Evolutionary conservation across 345 rosid species (phyloP).

Genomic region (Euphorbia pulcherrima): DNA sequence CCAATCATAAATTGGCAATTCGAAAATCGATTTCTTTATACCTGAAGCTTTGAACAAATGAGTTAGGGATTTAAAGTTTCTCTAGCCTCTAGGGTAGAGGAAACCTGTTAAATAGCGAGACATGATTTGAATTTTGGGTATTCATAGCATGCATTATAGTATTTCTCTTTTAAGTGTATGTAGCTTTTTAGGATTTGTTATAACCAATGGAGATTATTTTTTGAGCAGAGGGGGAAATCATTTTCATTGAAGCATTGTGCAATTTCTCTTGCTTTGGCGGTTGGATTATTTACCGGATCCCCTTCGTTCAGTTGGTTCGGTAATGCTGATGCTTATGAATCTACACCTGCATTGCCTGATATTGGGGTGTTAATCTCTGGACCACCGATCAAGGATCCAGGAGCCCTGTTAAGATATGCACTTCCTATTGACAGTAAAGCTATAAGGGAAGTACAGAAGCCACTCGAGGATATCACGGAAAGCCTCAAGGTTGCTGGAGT

Average conservation of each 20-base stretch:
- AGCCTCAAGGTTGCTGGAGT: conserved; percentile 85
- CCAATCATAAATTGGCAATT: not conserved
- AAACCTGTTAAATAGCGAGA: not conserved
- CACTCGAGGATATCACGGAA: conserved; percentile 89
- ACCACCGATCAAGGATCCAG: conserved; percentile 94
- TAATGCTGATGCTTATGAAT: conserved; percentile 45
- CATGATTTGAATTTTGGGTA: not conserved
- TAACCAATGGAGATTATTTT: not conserved
- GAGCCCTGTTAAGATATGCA: conserved; percentile 73
- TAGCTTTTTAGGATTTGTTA: not conserved
- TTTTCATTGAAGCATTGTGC: conserved; percentile 75
- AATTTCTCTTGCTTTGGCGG: conserved; percentile 63
- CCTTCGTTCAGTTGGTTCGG: conserved; percentile 47
- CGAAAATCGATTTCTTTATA: not conserved
- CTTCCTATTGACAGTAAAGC: conserved; percentile 88
- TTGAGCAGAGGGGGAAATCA: conserved; percentile 46
- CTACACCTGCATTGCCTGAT: conserved; percentile 57
- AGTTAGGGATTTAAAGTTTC: not conserved
- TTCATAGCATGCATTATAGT: not conserved
- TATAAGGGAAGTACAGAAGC: conserved; percentile 89
- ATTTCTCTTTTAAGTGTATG: not conserved
- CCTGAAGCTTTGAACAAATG: not conserved
- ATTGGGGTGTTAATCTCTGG: conserved; percentile 86
- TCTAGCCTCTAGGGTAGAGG: not conserved
- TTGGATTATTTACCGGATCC: conserved; percentile 53